A percentile compares a stretch with the other conserved stretches of the same genome.
Evolutionary conservation across 1,139 yeast genomes (phyloP).

Genomic region (Pichia norvegensis): DNA sequence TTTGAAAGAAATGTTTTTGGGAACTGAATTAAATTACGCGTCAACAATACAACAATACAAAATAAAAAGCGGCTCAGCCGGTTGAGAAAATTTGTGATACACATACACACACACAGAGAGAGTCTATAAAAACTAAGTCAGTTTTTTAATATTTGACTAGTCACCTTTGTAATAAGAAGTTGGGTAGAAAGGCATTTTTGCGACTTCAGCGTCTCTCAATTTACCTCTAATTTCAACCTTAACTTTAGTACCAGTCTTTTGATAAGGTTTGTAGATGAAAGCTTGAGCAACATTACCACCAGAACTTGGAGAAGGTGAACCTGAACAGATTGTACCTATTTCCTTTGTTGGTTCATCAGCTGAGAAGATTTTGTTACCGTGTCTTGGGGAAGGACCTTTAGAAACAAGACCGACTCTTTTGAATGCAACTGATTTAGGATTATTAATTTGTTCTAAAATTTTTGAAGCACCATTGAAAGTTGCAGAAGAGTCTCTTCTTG

Average conservation of each 20-base stretch:
- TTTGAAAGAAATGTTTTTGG: too few relatives aligned
- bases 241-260: slow-evolving; percentile 70
- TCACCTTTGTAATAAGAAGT: slow-evolving; percentile 55
- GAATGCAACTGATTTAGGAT: slow-evolving; percentile 47
- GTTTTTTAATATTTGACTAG: not conserved
- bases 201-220: slow-evolving; percentile 61
- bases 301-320: slow-evolving; percentile 81
- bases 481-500: slow-evolving; percentile 48
- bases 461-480: slow-evolving; percentile 68
- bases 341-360: slow-evolving; percentile 39
- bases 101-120: too few relatives aligned
- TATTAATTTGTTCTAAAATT: slow-evolving; percentile 62
- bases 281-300: slow-evolving; percentile 92
- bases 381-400: slow-evolving; percentile 90
- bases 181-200: slow-evolving; percentile 78
- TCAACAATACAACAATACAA: too few relatives aligned
- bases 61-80: too few relatives aligned
- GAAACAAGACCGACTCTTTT: slow-evolving; percentile 73
- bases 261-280: slow-evolving; percentile 64
- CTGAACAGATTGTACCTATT: slow-evolving; percentile 80
- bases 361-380: slow-evolving; percentile 59
- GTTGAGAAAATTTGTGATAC: too few relatives aligned
- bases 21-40: not conserved
- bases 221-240: slow-evolving; percentile 79
- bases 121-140: not conserved